phyloP scores from a whole-genome alignment of 805 yeast species.

The Lipomyces sp. region DNA sequence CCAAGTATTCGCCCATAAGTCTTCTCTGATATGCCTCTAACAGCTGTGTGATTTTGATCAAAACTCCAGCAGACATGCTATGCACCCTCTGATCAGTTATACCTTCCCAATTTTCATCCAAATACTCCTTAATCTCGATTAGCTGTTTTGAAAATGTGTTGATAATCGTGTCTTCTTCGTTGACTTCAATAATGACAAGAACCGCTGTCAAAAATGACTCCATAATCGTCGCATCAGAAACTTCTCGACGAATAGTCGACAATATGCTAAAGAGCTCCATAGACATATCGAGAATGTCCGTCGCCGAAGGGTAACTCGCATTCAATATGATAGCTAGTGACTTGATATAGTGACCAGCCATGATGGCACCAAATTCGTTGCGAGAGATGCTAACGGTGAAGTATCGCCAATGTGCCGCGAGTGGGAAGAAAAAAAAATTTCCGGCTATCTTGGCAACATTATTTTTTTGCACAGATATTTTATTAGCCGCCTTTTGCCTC shows the following conservation, averaged over 20 bases:
- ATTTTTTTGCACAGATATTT: slow-evolving; percentile 33
- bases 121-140: slow-evolving; percentile 43
- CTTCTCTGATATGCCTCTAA: slow-evolving; percentile 39
- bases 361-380: slow-evolving; percentile 54
- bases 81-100: slow-evolving; percentile 41
- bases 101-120: slow-evolving; percentile 43
- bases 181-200: slow-evolving; percentile 44
- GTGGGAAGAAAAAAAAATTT: slow-evolving; percentile 57
- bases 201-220: slow-evolving; percentile 45
- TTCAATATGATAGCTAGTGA: slow-evolving; percentile 63
- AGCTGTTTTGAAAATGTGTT: slow-evolving; percentile 41
- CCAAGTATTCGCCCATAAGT: slow-evolving; percentile 21
- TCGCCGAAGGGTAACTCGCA: slow-evolving; percentile 60
- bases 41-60: slow-evolving; percentile 41
- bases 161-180: slow-evolving; percentile 39
- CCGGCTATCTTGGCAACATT: slow-evolving; percentile 54
- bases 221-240: slow-evolving; percentile 24
- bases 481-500: slow-evolving; percentile 27
- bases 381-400: slow-evolving; percentile 54
- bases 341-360: slow-evolving; percentile 62
- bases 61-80: slow-evolving; percentile 45
- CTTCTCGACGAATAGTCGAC: slow-evolving; percentile 18
- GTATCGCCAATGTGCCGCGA: slow-evolving; percentile 54
- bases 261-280: slow-evolving; percentile 53
- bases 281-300: slow-evolving; percentile 61